Evolutionary conservation across 805 yeast species (phyloP).

Genomic region (Yarrowia sp.): DNA sequence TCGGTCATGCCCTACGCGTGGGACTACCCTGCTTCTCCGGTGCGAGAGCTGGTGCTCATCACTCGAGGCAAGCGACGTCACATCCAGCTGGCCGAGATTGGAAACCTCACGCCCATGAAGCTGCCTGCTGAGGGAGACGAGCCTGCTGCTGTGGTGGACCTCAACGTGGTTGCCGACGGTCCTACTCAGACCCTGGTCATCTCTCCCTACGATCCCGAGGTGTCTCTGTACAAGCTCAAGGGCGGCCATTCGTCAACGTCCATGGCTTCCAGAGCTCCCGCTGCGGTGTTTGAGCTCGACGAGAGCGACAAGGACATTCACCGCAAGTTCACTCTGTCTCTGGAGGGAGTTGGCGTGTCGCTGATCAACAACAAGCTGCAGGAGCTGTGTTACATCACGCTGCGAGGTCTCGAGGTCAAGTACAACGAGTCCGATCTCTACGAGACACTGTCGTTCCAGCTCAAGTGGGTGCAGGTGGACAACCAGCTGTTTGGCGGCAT

Average conservation of each 20-base stretch:
- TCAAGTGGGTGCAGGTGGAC: slow-evolving; percentile 95
- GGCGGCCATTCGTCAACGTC: slow-evolving; percentile 42
- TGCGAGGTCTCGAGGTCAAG: slow-evolving; percentile 79
- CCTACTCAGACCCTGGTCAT: slow-evolving; percentile 89
- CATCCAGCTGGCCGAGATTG: slow-evolving; percentile 90
- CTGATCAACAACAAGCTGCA: slow-evolving; percentile 71
- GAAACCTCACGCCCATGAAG: slow-evolving; percentile 85
- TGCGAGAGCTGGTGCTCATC: slow-evolving; percentile 78
- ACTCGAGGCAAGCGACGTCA: slow-evolving; percentile 76
- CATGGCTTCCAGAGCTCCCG: slow-evolving; percentile 40
- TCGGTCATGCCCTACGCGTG: slow-evolving; percentile 98
- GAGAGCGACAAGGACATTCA: slow-evolving; percentile 62
- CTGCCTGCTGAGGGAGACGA: slow-evolving; percentile 58
- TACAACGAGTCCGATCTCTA: slow-evolving; percentile 85
- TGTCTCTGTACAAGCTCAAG: slow-evolving; percentile 71
- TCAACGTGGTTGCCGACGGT: slow-evolving; percentile 95
- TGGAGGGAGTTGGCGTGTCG: slow-evolving; percentile 86
- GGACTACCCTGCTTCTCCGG: slow-evolving; percentile 92
- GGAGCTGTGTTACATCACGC: slow-evolving; percentile 83
- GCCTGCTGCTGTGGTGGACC: slow-evolving; percentile 67
- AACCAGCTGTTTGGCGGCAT: slow-evolving; percentile 88
- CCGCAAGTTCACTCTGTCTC: slow-evolving; percentile 63
- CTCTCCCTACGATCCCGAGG: slow-evolving; percentile 78
- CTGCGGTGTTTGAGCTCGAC: slow-evolving; percentile 44
- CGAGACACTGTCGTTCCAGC: slow-evolving; percentile 77